Percentiles rank a stretch among this genome's conserved stretches.
Conservation (phyloP, 495 filamentous ascomycete species). For the Letharia lupina region DNA sequence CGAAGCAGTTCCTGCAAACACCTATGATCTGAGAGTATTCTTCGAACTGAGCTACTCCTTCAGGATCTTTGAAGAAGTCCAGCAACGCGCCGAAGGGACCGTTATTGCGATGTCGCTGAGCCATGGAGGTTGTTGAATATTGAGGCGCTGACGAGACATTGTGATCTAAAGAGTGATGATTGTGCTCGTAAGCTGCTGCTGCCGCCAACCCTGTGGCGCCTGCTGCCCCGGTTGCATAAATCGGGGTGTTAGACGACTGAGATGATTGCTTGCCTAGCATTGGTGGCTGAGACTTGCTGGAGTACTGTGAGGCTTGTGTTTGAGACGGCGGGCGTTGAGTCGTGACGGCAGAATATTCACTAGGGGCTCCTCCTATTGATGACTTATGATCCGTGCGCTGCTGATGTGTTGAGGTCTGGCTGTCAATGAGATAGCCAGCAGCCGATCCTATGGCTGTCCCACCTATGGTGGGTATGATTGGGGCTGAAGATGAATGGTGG, state of each 20-base stretch:
- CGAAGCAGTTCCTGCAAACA: constrained; percentile 60
- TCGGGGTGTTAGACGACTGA: constrained; percentile 34
- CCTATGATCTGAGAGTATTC: constrained; percentile 67
- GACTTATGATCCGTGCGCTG: constrained; percentile 28
- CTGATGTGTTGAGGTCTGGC: constrained; percentile 33
- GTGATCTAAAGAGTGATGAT: constrained; percentile 22
- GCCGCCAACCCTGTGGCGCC: constrained; percentile 43
- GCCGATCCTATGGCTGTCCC: constrained; percentile 41
- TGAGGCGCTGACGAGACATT: constrained; percentile 11
- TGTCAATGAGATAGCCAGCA: constrained; percentile 41
- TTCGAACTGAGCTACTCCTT: constrained; percentile 62
- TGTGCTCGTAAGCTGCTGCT: constrained; percentile 23
- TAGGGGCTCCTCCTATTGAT: constrained; percentile 22
- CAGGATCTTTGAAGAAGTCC: constrained; percentile 58
- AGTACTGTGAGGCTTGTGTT: constrained; percentile 7
- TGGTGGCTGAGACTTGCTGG: constrained; percentile 18
- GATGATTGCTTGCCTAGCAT: constrained; percentile 34
- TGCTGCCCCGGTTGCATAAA: constrained; percentile 42
- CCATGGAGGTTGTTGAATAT: constrained; percentile 30
- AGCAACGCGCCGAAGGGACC: constrained; percentile 50
- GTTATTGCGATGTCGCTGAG: constrained; percentile 40
- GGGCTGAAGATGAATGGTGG: constrained; percentile 26
- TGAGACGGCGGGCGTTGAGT: constrained; percentile 17
- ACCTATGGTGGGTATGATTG: constrained; percentile 33
- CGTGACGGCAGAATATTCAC: constrained; percentile 23